Base-by-base conservation (phyloP, 495 filamentous ascomycete species). In the Penicillium tannophilum region DNA sequence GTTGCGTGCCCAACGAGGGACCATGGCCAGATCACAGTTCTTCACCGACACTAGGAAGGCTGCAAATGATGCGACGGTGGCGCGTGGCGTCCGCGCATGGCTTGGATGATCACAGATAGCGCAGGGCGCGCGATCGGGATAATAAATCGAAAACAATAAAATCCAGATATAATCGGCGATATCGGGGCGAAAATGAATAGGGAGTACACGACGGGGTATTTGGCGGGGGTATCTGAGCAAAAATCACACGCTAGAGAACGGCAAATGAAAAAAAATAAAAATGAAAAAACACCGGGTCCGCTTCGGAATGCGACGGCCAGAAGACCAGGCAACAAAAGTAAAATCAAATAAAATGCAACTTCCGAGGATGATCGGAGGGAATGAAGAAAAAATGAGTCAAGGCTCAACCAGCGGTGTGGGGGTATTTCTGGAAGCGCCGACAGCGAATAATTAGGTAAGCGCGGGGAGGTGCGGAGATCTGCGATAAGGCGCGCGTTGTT, bases 391-490 rank as follows among this genome's bases (percentile, higher is more conserved):
- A 54, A 60, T 64, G 64, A 69, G 67, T 67, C 64, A 67, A 52
- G 55, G 58, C 23, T 46, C 47, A 69, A 70, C 39, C 52, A 63
- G 64, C 64, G 66, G 66, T 69, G 66, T 51, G 30, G 55, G 33
- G 35, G 54, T 31, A 60, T 62, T 64, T 66, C 63, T 48, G 52
- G 60, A 68, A 70, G 58, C 67, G 67, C 65, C 60, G 56, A 60
- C 62, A 66, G 60, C 65, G 65, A 62, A 0, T 33, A 56, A 70
- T 70, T 68, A 70, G 62, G 67, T 68, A 66, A 70, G 67, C 65
- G 65, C 67, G 65, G 65, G 67, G 26, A 50, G 47, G 41, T 47
- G 51, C 35, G 52, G 45, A 48, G 55, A 44, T 49, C 56, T 45
- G 58, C n/a, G 43, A 57, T 67, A 56, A 54, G 54, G 33, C 49